Conservation (phyloP, 257 asterid species). For the Vinca minor region DNA sequence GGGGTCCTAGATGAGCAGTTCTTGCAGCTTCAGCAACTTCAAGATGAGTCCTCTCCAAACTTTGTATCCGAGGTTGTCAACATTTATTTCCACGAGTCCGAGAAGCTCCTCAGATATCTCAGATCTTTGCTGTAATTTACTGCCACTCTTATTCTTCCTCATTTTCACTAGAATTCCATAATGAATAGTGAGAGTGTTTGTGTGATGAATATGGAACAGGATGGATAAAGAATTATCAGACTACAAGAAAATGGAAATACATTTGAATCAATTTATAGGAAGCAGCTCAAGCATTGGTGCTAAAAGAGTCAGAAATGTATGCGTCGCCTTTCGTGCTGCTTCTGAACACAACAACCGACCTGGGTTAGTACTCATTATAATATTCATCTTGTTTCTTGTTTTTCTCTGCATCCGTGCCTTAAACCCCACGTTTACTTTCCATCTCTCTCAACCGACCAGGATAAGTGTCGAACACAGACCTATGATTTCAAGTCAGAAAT, state of each 20-base stretch:
- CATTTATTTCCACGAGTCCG: conserved; percentile 79
- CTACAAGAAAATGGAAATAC: conserved; percentile 69
- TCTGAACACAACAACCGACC: conserved; percentile 49
- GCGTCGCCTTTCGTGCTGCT: conserved; percentile 83
- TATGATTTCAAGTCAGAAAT: no score
- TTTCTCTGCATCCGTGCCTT: conserved; percentile 9
- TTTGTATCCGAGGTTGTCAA: conserved; percentile 83
- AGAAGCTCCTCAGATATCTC: conserved; percentile 70
- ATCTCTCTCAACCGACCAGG: no score
- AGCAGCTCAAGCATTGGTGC: conserved; percentile 98
- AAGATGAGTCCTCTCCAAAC: conserved; percentile 82
- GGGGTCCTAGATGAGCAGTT: conserved; percentile 93
- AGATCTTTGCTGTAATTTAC: conserved; percentile 51
- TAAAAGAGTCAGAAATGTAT: conserved; percentile 57
- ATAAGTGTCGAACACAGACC: no score
- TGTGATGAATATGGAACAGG: conserved; percentile 24
- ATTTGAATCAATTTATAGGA: conserved; percentile 82
- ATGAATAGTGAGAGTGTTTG: neutral
- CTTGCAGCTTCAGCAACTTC: conserved; percentile 78
- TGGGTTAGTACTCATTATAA: conserved; percentile 30
- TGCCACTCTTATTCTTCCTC: neutral
- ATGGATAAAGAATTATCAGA: conserved; percentile 62
- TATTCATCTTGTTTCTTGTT: neutral
- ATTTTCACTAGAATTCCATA: neutral
- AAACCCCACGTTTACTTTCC: neutral